Base-by-base conservation (phyloP, 164 flowering plant genomes). In the Chimonanthus salicifolius region DNA sequence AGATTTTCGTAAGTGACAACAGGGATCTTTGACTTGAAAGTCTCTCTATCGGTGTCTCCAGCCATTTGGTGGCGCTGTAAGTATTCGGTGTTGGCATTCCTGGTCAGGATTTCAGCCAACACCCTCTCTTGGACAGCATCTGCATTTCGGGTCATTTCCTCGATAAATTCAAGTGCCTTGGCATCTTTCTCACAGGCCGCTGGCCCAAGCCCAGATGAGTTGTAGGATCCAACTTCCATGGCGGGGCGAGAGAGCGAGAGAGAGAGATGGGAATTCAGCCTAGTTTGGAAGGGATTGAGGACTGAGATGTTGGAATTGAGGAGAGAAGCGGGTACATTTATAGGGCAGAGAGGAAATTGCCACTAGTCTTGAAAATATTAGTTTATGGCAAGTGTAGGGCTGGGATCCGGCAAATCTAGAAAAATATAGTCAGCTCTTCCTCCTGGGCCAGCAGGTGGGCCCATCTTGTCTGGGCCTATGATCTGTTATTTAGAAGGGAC, bases 1-100 rank as follows among this genome's bases (percentile, higher is more conserved):
- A 85, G 78, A 77, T 85, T 82, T 58, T 83, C 85, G 75, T 85
- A 85, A 18, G 79, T 73, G 47, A 81, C 75, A 43, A 85, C 67
- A 3, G 87, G 85, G 33, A 85, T 6, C 54, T 67, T 76, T 3
- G 82, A 71, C 64, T 83, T 85, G 77, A 85, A 85, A 3, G 81
- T 74, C 16, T 83, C 79, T 9, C 83, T 78, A 60, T 85, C 82
- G 4, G 79, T 74, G 15, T 76, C 67, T 0, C 84, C 81, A 9
- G 64, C 74, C 10, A 81, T 76, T 3, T 43, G 43, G 75, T 58
- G 60, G 0, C 80, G 67, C 33, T 68, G 33, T 47, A 85, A 75
- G 71, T 85, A 85, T 69, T 85, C 87, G 3, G 85, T 81, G 4
- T 73, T 69, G 48, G 82, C 81, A 62, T 85, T 85, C 33, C 75